phyloP scores from a whole-genome alignment of 2,329 filamentous ascomycete species.

The Cryphonectria naterciae region DNA sequence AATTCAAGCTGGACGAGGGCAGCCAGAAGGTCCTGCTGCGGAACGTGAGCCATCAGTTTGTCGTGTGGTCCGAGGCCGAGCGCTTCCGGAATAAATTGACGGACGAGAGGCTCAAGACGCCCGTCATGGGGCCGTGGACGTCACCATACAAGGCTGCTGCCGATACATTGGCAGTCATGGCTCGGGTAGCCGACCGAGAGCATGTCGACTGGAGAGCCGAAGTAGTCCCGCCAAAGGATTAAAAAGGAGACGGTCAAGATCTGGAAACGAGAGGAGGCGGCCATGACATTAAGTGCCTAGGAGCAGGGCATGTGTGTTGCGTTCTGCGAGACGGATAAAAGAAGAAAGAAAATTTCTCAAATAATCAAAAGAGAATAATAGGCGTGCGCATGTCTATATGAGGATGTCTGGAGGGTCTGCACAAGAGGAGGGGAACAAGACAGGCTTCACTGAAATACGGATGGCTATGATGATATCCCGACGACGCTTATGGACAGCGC shows the following conservation, averaged over 20 bases:
- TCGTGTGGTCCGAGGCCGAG: slow-evolving; percentile 40
- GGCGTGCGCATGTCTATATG: background rate
- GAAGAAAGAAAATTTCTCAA: background rate
- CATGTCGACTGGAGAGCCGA: slow-evolving; percentile 51
- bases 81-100: slow-evolving; percentile 36
- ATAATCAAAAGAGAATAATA: background rate
- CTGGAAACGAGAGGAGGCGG: background rate
- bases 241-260: background rate
- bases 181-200: slow-evolving; percentile 50
- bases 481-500: slow-evolving; percentile 25
- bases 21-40: slow-evolving; percentile 37
- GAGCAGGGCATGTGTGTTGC: background rate
- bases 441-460: slow-evolving; percentile 15
- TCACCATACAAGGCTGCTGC: slow-evolving; percentile 49
- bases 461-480: slow-evolving; percentile 28
- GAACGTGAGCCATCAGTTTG: slow-evolving; percentile 33
- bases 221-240: slow-evolving; percentile 33
- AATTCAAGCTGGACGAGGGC: slow-evolving; percentile 28
- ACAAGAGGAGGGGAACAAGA: background rate
- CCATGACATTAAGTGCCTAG: background rate
- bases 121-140: slow-evolving; percentile 47
- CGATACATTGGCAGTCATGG: slow-evolving; percentile 45
- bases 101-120: slow-evolving; percentile 35
- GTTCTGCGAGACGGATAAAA: background rate
- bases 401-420: background rate